Base-by-base conservation (phyloP, 2,329 filamentous ascomycete genomes). In the Claviceps humidiphila region DNA sequence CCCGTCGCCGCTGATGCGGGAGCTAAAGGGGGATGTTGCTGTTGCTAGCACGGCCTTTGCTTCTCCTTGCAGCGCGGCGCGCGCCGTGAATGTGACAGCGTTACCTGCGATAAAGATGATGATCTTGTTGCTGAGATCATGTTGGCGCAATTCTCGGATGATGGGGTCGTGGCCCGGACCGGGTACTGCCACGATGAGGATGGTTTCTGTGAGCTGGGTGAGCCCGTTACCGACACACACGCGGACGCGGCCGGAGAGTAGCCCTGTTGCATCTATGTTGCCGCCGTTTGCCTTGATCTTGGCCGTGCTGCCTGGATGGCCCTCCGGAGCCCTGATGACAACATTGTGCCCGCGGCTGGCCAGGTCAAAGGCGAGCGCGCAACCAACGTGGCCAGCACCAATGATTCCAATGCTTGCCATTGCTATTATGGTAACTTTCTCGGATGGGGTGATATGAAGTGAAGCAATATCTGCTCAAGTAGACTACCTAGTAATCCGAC, bases 351-450 rank as follows among this genome's bases (percentile, higher is more conserved):
- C 51, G 26, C 53, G 51, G 11, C 30, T 37, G 22, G 51, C 22
- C 37, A 53, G 37, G 24, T 56, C 30, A 17, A 56, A 55, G 16
- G 53, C 55, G 3, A 55, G 51, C 5, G 55, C 55, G 40, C 53
- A 56, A 0, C 55, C 55, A 22, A 52, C 55, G 30, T 56, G 53
- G 9, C 55, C 55, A n/a, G 55, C 55, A 3, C 55, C 51, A 40
- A 55, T 50, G 34, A 56, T 55, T 7, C 49, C 49, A 42, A 54
- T 56, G 14, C 41, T 22, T 11, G 17, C 22, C 42, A 45, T 45
- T 45, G 17, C 13, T 45, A 4, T 40, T 17, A 4, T 40, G 39
- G 39, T n/a, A 7, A 40, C 39, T 6, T 7, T n/a, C 3, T 40
- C 13, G 14, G 16, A n/a, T 40, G 39, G 4, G 38, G 1, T n/a